phyloP scores from a whole-genome alignment of 1,284 basidiomycete species.

The Tausonia pullulans region DNA sequence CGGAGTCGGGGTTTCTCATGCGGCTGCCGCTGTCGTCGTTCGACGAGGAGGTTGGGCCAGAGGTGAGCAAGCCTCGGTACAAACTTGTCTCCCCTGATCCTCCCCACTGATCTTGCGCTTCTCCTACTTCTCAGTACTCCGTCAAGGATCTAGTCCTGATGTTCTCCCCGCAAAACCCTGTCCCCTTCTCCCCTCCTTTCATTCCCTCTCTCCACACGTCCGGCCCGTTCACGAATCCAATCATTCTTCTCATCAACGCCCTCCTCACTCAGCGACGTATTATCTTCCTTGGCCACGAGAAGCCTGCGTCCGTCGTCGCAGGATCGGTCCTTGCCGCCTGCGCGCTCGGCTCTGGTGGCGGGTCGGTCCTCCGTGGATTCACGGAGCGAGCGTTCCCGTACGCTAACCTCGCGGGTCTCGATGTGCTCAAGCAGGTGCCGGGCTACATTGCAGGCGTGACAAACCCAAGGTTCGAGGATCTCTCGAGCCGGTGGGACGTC shows the following conservation, averaged over 20 bases:
- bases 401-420: slow-evolving; percentile 74
- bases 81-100: slow-evolving; percentile 1
- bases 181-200: slow-evolving; percentile 54
- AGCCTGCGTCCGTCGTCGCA: slow-evolving; percentile 76
- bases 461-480: slow-evolving; percentile 86
- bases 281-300: slow-evolving; percentile 79
- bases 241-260: slow-evolving; percentile 91
- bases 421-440: slow-evolving; percentile 79
- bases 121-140: slow-evolving; percentile 55
- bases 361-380: slow-evolving; percentile 69
- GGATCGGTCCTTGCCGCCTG: slow-evolving; percentile 86
- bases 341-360: slow-evolving; percentile 80
- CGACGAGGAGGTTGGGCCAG: slow-evolving; percentile 78
- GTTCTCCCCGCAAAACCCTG: slow-evolving; percentile 59
- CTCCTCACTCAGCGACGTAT: slow-evolving; percentile 86
- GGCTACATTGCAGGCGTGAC: slow-evolving; percentile 93
- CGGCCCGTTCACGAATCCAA: slow-evolving; percentile 78
- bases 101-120: slow-evolving; percentile 19
- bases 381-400: slow-evolving; percentile 87
- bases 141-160: slow-evolving; percentile 79
- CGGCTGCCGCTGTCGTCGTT: slow-evolving; percentile 76
- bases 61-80: slow-evolving; percentile 46
- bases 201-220: slow-evolving; percentile 90
- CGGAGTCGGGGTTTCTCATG: slow-evolving; percentile 56
- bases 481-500: slow-evolving; percentile 74